Percentiles rank a stretch among this genome's conserved stretches.
These are phyloP conservation scores for Lepidium aucheri DNA, from an alignment of 345 rosid species.

Conservation along the genomic window DNA sequence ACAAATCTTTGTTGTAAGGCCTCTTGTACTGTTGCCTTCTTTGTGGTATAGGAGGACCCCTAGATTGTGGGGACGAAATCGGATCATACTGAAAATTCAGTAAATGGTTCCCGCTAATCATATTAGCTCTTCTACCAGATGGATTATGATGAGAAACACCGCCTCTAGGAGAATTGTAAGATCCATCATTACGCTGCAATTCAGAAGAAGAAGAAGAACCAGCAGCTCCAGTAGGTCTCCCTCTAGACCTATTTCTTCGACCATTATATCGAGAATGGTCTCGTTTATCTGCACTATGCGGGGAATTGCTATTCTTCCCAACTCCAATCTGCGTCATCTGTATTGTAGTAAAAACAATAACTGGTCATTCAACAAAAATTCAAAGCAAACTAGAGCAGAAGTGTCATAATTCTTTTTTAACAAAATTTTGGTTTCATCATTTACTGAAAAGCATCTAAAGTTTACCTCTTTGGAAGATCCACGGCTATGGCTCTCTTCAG, in stretches of 20 bases:
- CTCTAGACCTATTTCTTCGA: slow-evolving; percentile 38
- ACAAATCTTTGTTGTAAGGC: slow-evolving; percentile 86
- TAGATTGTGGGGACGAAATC: slow-evolving; percentile 47
- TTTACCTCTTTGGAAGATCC: slow-evolving; percentile 23
- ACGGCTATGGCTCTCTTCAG: slow-evolving; percentile 15
- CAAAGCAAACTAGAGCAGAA: background rate
- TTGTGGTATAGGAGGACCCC: slow-evolving; percentile 46
- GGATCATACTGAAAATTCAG: slow-evolving; percentile 95
- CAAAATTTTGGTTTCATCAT: background rate
- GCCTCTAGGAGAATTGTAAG: slow-evolving; percentile 35
- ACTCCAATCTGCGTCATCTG: slow-evolving; percentile 50
- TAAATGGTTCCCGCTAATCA: slow-evolving; percentile 69
- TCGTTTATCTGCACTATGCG: slow-evolving; percentile 17
- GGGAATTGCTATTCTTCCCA: slow-evolving; percentile 34
- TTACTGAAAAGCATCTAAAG: background rate
- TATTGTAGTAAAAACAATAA: background rate
- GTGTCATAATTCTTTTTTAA: too few species aligned
- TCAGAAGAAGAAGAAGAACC: slow-evolving; percentile 24
- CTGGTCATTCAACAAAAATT: background rate
- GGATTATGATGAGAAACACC: slow-evolving; percentile 31
- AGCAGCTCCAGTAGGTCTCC: slow-evolving; percentile 36
- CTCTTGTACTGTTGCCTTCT: slow-evolving; percentile 51
- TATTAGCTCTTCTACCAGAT: slow-evolving; percentile 64
- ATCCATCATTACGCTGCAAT: slow-evolving; percentile 31
- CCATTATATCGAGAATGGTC: slow-evolving; percentile 22